Base-by-base conservation (phyloP, 2,329 filamentous ascomycete species). In the Aspergillus sclerotialis region DNA sequence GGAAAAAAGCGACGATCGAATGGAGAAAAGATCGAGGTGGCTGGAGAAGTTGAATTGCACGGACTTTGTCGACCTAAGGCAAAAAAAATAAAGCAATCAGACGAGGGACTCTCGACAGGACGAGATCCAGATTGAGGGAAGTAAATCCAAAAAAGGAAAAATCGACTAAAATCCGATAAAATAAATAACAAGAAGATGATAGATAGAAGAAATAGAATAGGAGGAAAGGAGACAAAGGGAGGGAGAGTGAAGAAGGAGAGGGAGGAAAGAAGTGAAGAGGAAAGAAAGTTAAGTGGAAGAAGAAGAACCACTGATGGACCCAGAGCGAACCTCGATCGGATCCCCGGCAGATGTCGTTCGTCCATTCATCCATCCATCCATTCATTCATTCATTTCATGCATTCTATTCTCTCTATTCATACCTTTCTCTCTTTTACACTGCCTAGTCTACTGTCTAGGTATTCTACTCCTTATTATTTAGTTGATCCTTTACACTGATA, bases 11-110 rank as follows among this genome's bases (percentile, higher is more conserved):
- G 37, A 46, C 37, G 46, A 44, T 50, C 54, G 55, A 44, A 58
- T 46, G 50, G 55, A 55, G 56, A 56, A 56, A 56, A 55, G 56
- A 57, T 56, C 43, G 44, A 55, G 50, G 51, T 56, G 54, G 54
- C 53, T 58, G 56, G 56, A 58, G 42, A 46, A 10, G 19, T 6
- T 50, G 49, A 53, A 50, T 44, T 50, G 50, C 49, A 46, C 49
- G 48, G 41, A 35, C 35, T 48, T 38, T n/a, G n/a, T n/a, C 42
- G 43, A 23, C 7, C 19, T 23, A 23, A 23, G 19, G 19, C 19
- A 23, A 23, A n/a, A n/a, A n/a, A n/a, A 23, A 23, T 23, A 10
- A 23, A 23, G 19, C 19, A 6, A 23, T n/a, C 19, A 10, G 19
- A 10, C 19, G 19, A 23, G 19, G 19, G n/a, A n/a, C n/a, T n/a